phyloP scores from a whole-genome alignment of 176 grass and related monocot genomes.

The Bolboschoenus planiculmis region DNA sequence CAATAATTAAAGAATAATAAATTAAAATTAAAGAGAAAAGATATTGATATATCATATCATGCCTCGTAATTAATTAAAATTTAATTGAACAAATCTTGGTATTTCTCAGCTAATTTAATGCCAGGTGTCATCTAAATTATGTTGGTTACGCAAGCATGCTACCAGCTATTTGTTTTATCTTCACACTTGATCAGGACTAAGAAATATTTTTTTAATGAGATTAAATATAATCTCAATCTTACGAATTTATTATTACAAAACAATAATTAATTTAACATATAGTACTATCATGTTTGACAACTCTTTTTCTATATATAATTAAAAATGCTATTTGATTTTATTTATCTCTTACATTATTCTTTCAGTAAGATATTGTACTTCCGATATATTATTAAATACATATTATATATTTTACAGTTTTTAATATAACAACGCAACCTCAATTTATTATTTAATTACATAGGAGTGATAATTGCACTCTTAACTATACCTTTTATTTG shows the following conservation, averaged over 20 bases:
- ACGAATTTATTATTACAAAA: not conserved
- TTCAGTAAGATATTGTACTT: not conserved
- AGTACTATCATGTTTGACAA: not conserved
- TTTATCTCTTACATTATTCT: not conserved
- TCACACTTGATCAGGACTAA: not conserved
- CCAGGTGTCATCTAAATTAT: not conserved
- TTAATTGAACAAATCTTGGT: not conserved
- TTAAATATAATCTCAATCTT: not conserved
- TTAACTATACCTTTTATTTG: no score
- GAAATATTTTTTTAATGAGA: not conserved
- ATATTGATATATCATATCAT: not conserved
- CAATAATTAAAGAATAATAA: not conserved
- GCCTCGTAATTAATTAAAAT: not conserved
- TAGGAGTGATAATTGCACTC: no score
- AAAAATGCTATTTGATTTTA: not conserved
- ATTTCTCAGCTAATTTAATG: not conserved
- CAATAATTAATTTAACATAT: not conserved
- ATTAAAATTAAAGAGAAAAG: not conserved
- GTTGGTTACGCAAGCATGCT: not conserved
- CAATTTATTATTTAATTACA: not conserved
- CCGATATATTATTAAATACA: not conserved
- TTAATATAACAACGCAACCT: not conserved
- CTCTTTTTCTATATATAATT: not conserved
- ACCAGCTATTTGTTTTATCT: not conserved
- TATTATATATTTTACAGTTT: not conserved